These are phyloP conservation scores for Bipolaris gigantea DNA, from an alignment of 2,329 filamentous ascomycete genomes.

Conservation along the genomic window DNA sequence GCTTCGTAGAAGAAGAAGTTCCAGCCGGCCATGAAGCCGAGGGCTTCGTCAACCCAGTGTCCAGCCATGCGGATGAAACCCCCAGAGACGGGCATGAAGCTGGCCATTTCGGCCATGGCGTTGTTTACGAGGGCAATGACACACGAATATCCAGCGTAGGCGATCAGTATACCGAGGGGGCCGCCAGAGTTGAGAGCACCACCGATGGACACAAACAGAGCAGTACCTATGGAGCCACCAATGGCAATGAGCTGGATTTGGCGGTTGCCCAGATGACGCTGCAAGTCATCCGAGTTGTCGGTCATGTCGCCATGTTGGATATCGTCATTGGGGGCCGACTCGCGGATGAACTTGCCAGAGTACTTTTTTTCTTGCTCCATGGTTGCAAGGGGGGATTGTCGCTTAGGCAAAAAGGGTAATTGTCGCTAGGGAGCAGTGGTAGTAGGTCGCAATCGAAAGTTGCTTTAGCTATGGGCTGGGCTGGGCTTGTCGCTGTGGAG, in stretches of 20 bases:
- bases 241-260: slow-evolving; percentile 49
- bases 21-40: slow-evolving; percentile 60
- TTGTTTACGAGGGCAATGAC: slow-evolving; percentile 66
- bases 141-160: slow-evolving; percentile 59
- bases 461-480: slow-evolving; percentile 15
- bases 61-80: slow-evolving; percentile 67
- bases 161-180: slow-evolving; percentile 59
- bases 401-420: slow-evolving; percentile 12
- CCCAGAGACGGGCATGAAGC: slow-evolving; percentile 64
- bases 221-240: slow-evolving; percentile 47
- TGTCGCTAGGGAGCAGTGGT: slow-evolving; percentile 14
- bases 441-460: slow-evolving; percentile 13
- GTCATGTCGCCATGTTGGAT: slow-evolving; percentile 33
- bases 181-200: slow-evolving; percentile 56
- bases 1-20: slow-evolving; percentile 58
- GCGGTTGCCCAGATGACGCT: slow-evolving; percentile 45
- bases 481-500: slow-evolving; percentile 21
- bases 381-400: slow-evolving; percentile 23
- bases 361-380: slow-evolving; percentile 40
- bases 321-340: slow-evolving; percentile 28
- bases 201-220: slow-evolving; percentile 65
- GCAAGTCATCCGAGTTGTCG: slow-evolving; percentile 44
- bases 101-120: slow-evolving; percentile 65
- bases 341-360: slow-evolving; percentile 35
- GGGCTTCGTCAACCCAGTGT: slow-evolving; percentile 66